Base-by-base conservation (phyloP, 352 stramenopile genomes). In the Globisporangium spinosum region DNA sequence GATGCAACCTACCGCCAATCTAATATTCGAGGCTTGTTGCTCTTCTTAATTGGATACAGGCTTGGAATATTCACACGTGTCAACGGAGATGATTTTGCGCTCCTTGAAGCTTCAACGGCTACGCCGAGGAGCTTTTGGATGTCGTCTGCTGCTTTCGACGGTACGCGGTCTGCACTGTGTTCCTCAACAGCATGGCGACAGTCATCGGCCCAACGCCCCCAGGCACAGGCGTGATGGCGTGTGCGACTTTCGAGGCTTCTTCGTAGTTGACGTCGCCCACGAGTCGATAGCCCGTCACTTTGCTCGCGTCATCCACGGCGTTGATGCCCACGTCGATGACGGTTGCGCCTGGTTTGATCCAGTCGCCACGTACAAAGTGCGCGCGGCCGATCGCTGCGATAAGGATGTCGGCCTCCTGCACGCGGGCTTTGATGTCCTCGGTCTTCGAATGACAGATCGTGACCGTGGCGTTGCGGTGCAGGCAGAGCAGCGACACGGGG, bases 291-390 rank as follows among this genome's bases (percentile, higher is more conserved):
- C 83, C 84, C 17, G 73, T 75, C 35, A 85, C 88, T 73, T 90
- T 91, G 22, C 58, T 80, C 3, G 79, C 64, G 62, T 96, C 86
- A 53, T 98, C 89, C 4, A 99, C 86, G 23, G 88, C 87, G 77
- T 99, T 99, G 67, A 99, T 99, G 22, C 98, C 98, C 3, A 99
- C 97, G 82, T 99, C 98, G 65, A 99, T 97, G 0, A 99, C 98
- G 4, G 98, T 94, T 17, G 94, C 94, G 25, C 97, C 97, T 0
- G 89, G 82, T 77, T 99, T 99, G 64, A 99, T 79, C 98, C 98
- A 99, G 49, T 96, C 82, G 34, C 82, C 89, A 47, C 93, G 82
- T 17, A 99, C 94, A 67, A 99, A 93, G 32, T 94, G 71, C 0
- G 98, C 82, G 32, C 89, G 79, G 58, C 98, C 98, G 35, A 98